phyloP scores from a whole-genome alignment of 352 stramenopile species.

The Globisporangium nunn region DNA sequence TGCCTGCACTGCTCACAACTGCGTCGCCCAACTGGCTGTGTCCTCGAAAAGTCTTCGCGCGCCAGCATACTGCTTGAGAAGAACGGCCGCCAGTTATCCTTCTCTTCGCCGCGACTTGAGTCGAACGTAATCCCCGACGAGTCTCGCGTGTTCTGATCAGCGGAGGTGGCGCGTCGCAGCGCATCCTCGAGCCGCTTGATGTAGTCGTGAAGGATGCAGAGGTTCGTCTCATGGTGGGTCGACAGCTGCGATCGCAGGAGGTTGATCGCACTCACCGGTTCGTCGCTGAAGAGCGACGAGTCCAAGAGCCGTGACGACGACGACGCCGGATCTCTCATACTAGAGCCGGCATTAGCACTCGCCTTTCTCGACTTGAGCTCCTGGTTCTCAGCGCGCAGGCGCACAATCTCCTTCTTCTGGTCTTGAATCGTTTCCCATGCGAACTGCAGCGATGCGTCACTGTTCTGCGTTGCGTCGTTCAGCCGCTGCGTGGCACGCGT shows the following conservation, averaged over 20 bases:
- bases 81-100: conserved; percentile 18
- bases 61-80: conserved; percentile 17
- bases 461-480: conserved; percentile 22
- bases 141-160: conserved; percentile 11
- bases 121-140: conserved; percentile 30
- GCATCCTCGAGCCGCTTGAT: conserved; percentile 43
- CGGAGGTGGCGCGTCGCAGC: conserved; percentile 12
- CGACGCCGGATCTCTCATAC: background rate
- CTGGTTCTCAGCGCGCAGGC: conserved; percentile 47
- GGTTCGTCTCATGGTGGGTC: conserved; percentile 42
- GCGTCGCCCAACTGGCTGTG: conserved; percentile 12
- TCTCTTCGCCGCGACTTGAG: conserved; percentile 24
- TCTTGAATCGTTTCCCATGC: conserved; percentile 71
- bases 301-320: background rate
- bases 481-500: conserved; percentile 11
- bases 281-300: conserved; percentile 25
- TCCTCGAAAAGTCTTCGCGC: conserved; percentile 27
- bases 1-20: conserved; percentile 36
- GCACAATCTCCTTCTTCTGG: conserved; percentile 62
- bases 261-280: conserved; percentile 32
- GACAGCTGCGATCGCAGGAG: conserved; percentile 47
- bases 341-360: conserved; percentile 3
- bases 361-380: conserved; percentile 19
- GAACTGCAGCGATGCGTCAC: conserved; percentile 65
- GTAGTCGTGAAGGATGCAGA: conserved; percentile 48